phyloP scores from a whole-genome alignment of 345 rosid species.

The Camelina hispida region DNA sequence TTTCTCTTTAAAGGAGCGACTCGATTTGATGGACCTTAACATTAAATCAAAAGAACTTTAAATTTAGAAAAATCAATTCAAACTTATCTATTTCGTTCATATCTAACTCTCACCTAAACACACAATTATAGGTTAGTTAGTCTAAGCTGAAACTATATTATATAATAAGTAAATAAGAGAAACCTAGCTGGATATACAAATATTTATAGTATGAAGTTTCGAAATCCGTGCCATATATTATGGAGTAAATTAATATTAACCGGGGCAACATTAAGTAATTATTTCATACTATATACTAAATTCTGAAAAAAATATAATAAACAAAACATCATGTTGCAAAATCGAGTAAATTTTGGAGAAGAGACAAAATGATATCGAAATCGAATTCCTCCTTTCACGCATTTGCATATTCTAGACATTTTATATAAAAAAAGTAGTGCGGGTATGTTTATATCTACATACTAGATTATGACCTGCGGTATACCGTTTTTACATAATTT shows the following conservation, averaged over 20 bases:
- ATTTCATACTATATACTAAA: neutral
- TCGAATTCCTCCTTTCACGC: conserved; percentile 28
- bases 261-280: neutral
- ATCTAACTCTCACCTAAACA: conserved; percentile 38
- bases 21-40: too few relatives aligned
- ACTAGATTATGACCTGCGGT: too few relatives aligned
- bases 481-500: too few relatives aligned
- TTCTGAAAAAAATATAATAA: neutral
- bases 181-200: neutral
- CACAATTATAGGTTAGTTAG: conserved; percentile 1
- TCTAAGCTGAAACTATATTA: neutral
- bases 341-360: conserved; percentile 6
- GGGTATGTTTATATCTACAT: too few relatives aligned
- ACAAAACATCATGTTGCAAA: conserved; percentile 1
- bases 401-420: neutral
- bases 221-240: neutral
- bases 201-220: neutral
- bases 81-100: conserved; percentile 12
- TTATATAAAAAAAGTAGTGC: neutral
- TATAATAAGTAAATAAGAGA: neutral
- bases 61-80: neutral
- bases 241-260: neutral
- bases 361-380: conserved; percentile 12
- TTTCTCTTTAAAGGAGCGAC: too few relatives aligned
- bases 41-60: neutral